These are phyloP conservation scores for Pisolithus tinctorius DNA, from an alignment of 768 basidiomycete genomes.

Conservation along the genomic window DNA sequence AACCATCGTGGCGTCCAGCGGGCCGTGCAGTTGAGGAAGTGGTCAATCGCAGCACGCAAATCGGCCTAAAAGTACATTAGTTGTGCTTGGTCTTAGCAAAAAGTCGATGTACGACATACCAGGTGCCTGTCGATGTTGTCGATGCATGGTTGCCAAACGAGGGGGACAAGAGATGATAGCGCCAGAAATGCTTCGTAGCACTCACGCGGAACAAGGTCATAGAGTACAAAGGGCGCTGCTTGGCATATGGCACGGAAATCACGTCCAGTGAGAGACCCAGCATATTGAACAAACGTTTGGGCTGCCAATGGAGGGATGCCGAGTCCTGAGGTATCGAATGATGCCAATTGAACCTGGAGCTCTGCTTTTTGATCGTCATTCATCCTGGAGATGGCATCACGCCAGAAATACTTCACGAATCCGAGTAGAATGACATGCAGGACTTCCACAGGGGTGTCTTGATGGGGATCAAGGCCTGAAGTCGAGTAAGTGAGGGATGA, in stretches of 20 bases:
- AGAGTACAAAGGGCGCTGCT: no score
- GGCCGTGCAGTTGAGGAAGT: slow-evolving; percentile 29
- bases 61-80: slow-evolving; percentile 15
- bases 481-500: no score
- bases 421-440: slow-evolving; percentile 39
- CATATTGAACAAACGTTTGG: no score
- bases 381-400: slow-evolving; percentile 26
- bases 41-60: slow-evolving; percentile 25
- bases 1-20: slow-evolving; percentile 28
- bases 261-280: no score
- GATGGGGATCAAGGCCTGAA: no score
- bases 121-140: slow-evolving; percentile 26
- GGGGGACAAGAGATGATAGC: no score
- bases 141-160: slow-evolving; percentile 31
- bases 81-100: not conserved
- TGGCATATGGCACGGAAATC: no score
- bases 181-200: no score
- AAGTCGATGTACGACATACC: slow-evolving; percentile 15
- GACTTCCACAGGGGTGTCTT: slow-evolving; percentile 38
- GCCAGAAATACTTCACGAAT: slow-evolving; percentile 44
- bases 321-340: no score
- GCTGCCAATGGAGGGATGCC: no score
- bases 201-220: no score
- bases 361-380: slow-evolving; percentile 18
- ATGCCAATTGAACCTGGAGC: slow-evolving; percentile 24